Conservation (phyloP, 1,139 yeast genomes). For the Kluyveromyces sp. region DNA sequence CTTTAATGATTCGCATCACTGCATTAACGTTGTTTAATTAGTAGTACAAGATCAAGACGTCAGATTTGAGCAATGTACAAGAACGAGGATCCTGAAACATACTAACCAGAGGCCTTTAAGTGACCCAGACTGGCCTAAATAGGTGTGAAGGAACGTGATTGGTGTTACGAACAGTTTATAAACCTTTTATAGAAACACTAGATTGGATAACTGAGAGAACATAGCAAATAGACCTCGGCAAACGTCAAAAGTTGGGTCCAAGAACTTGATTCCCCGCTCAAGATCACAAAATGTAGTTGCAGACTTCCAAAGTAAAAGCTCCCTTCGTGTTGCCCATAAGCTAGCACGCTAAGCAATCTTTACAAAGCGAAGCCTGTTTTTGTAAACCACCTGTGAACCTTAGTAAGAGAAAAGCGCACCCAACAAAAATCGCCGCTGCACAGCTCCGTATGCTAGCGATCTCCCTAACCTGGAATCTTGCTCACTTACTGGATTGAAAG, state of each 20-base stretch:
- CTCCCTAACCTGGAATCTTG: neutral
- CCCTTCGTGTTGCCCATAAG: slow-evolving; percentile 8
- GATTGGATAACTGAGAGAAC: neutral
- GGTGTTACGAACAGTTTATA: neutral
- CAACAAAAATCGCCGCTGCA: neutral
- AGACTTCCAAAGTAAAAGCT: slow-evolving; percentile 8
- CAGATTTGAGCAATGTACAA: neutral
- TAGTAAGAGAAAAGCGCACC: neutral
- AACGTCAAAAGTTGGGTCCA: neutral
- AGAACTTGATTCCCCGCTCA: neutral
- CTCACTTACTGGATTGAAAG: neutral
- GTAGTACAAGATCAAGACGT: too few species aligned
- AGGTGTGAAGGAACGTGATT: neutral
- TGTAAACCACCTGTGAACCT: neutral
- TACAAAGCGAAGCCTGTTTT: slow-evolving; percentile 4
- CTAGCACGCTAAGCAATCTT: slow-evolving; percentile 11
- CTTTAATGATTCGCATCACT: too few species aligned
- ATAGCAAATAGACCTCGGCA: neutral
- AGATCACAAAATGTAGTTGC: neutral
- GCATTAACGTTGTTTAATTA: too few species aligned
- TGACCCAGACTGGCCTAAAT: too few species aligned
- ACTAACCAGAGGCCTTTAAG: too few species aligned
- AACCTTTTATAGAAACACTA: neutral
- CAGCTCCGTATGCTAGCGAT: neutral
- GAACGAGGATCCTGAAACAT: too few species aligned